Conservation (phyloP, 2,329 filamentous ascomycete species). For the Aspergillus tubingensis region DNA sequence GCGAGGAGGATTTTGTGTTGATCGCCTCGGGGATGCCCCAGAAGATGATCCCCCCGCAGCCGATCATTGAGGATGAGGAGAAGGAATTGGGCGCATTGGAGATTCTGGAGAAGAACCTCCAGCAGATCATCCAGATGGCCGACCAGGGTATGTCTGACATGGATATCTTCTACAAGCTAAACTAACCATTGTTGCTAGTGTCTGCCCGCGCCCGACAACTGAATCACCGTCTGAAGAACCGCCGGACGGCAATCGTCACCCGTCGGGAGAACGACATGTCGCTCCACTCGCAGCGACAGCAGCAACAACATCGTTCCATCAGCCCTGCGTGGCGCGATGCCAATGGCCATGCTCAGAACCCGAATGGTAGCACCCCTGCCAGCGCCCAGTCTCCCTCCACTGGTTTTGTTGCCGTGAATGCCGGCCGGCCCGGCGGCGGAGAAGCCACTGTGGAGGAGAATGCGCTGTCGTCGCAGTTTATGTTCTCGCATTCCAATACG, state of each 20-base stretch:
- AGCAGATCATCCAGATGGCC: slow-evolving; percentile 75
- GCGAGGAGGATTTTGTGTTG: slow-evolving; percentile 82
- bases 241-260: slow-evolving; percentile 70
- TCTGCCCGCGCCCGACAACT: slow-evolving; percentile 73
- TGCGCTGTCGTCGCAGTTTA: slow-evolving; percentile 37
- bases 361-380: slow-evolving; percentile 32
- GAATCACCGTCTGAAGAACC: slow-evolving; percentile 75
- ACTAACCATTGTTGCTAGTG: slow-evolving; percentile 45
- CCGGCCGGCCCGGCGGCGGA: slow-evolving; percentile 45
- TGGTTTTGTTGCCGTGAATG: slow-evolving; percentile 63
- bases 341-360: slow-evolving; percentile 29
- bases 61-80: slow-evolving; percentile 81
- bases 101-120: slow-evolving; percentile 76
- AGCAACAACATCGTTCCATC: slow-evolving; percentile 31
- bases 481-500: slow-evolving; percentile 45
- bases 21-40: slow-evolving; percentile 82
- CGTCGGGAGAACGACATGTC: slow-evolving; percentile 55
- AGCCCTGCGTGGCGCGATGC: slow-evolving; percentile 42
- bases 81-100: slow-evolving; percentile 82
- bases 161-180: not conserved
- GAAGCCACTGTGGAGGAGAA: slow-evolving; percentile 37
- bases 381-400: slow-evolving; percentile 49
- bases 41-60: slow-evolving; percentile 76
- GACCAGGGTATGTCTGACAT: slow-evolving; percentile 62
- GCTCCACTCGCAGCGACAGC: slow-evolving; percentile 32